These are phyloP conservation scores for Saccharomyces pastorianus DNA, from an alignment of 1,139 yeast genomes.

Conservation along the genomic window DNA sequence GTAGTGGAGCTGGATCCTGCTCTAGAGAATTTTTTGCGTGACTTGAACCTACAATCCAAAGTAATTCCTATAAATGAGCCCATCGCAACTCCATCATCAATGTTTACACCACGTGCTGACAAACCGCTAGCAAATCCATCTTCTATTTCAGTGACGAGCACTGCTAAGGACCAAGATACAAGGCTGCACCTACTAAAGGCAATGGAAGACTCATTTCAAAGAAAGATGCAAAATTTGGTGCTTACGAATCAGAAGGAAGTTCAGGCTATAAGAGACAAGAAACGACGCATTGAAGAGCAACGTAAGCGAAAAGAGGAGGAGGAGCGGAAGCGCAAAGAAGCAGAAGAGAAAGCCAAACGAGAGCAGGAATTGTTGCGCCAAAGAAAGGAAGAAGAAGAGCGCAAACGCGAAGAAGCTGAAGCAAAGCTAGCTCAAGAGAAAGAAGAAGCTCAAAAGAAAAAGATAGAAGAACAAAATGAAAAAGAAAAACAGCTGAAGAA, in stretches of 20 bases:
- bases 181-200: background rate
- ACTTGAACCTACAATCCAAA: background rate
- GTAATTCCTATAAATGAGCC: background rate
- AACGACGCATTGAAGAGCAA: constrained; percentile 11
- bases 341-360: constrained; percentile 11
- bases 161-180: background rate
- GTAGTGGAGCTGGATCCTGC: background rate
- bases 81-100: background rate
- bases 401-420: constrained; percentile 8
- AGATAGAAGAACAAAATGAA: constrained; percentile 12
- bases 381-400: constrained; percentile 7
- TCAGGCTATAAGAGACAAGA: background rate
- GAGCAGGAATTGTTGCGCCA: constrained; percentile 11
- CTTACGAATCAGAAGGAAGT: background rate
- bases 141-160: background rate
- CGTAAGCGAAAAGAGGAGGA: constrained; percentile 13
- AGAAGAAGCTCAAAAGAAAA: constrained; percentile 14
- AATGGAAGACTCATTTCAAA: background rate
- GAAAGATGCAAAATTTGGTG: background rate
- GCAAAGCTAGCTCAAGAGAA: constrained; percentile 8
- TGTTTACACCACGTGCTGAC: background rate
- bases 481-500: constrained; percentile 10
- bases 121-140: background rate
- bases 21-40: background rate
- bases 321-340: constrained; percentile 10